Percentiles rank a stretch among this genome's conserved stretches.
Evolutionary conservation across 2,329 filamentous ascomycete species (phyloP).

Genomic region (Colletotrichum sp.): DNA sequence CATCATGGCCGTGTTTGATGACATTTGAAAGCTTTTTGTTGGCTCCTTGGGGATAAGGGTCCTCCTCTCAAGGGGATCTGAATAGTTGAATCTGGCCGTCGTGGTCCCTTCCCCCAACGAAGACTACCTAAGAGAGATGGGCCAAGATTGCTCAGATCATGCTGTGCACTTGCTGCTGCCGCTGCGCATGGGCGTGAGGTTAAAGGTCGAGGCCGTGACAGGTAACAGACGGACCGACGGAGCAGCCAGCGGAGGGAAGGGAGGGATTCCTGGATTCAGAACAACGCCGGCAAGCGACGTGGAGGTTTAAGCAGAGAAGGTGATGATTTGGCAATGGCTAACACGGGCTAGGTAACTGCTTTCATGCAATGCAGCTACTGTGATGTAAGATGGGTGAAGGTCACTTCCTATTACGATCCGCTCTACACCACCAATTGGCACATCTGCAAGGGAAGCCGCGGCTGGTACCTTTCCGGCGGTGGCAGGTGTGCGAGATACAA

Average conservation of each 20-base stretch:
- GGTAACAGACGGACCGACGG: conserved; percentile 1
- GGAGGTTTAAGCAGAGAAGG: neutral
- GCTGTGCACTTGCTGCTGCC: neutral
- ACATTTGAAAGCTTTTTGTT: conserved; percentile 5
- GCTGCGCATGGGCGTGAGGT: conserved; percentile 3
- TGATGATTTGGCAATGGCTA: neutral
- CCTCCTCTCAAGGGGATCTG: neutral
- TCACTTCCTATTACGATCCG: conserved; percentile 6
- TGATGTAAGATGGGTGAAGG: neutral
- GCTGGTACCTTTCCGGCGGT: neutral
- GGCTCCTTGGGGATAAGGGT: neutral
- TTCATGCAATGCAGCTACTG: neutral
- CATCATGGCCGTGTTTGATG: neutral
- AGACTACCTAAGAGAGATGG: neutral
- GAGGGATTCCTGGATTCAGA: neutral
- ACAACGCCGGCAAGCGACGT: neutral
- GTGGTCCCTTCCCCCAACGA: conserved; percentile 1
- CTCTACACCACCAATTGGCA: neutral
- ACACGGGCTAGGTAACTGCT: neutral
- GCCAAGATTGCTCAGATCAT: neutral
- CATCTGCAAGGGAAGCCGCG: neutral
- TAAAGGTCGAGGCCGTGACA: neutral
- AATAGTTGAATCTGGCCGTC: neutral
- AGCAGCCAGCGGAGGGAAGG: neutral
- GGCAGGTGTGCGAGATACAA: neutral